Percentiles rank a stretch among this genome's conserved stretches.
These are phyloP conservation scores for Groenewaldozyma salmanticensis DNA, from an alignment of 805 yeast genomes.

Conservation along the genomic window DNA sequence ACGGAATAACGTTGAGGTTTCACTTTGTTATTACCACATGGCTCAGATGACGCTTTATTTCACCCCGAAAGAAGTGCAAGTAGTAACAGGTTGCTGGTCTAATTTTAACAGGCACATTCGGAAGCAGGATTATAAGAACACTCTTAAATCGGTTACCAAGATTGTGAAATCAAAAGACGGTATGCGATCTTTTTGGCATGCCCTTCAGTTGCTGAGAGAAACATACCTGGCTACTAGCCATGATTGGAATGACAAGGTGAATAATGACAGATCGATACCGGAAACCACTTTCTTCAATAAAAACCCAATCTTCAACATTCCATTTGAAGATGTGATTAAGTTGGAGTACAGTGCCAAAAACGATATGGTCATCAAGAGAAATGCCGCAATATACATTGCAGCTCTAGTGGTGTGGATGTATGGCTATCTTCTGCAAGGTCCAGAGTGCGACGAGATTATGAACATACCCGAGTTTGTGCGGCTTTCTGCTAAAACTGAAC, in stretches of 20 bases:
- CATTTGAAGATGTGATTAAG: conserved; percentile 11
- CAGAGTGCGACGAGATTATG: conserved; percentile 20
- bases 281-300: too few species aligned
- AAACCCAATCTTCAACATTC: conserved; percentile 4
- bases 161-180: conserved; percentile 45
- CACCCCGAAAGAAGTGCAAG: conserved; percentile 69
- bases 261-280: conserved; percentile 1
- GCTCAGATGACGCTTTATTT: conserved; percentile 63
- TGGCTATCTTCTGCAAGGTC: conserved; percentile 24
- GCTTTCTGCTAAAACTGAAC: conserved; percentile 3
- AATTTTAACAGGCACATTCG: conserved; percentile 62
- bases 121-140: conserved; percentile 38
- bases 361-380: conserved; percentile 24
- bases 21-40: conserved; percentile 64
- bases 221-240: conserved; percentile 48
- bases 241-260: conserved; percentile 15
- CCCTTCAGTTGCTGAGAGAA: conserved; percentile 52
- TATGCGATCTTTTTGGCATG: conserved; percentile 47
- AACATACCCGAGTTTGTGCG: conserved; percentile 2
- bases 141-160: conserved; percentile 39
- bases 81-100: conserved; percentile 74
- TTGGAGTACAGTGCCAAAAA: conserved; percentile 14
- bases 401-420: conserved; percentile 26
- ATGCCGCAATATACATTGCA: conserved; percentile 21
- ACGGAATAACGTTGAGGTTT: too few species aligned